These are phyloP conservation scores for Ophiostoma novo-ulmi DNA, from an alignment of 2,329 filamentous ascomycete species.

Conservation along the genomic window DNA sequence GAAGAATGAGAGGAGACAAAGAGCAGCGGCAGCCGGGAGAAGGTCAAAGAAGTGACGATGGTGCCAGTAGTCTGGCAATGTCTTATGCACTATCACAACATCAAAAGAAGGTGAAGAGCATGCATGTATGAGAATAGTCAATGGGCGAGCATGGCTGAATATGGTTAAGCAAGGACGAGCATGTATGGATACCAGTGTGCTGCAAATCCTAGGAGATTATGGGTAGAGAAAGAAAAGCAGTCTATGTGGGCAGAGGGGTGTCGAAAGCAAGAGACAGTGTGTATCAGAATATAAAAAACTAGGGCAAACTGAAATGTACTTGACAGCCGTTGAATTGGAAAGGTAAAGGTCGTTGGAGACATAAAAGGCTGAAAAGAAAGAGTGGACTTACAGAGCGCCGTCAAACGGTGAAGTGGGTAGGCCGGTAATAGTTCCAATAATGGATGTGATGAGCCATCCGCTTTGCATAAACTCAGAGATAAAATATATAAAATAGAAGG, in stretches of 20 bases:
- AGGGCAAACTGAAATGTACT: neutral
- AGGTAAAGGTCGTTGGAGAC: neutral
- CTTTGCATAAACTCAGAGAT: neutral
- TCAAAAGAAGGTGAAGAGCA: neutral
- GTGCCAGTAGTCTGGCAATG: neutral
- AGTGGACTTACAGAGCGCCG: neutral
- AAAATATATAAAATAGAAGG: neutral
- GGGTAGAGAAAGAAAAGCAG: neutral
- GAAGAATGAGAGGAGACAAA: neutral
- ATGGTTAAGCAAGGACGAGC: no score
- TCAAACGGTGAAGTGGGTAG: neutral
- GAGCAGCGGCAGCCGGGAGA: neutral
- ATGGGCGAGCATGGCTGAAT: neutral
- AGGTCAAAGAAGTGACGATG: neutral
- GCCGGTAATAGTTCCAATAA: neutral
- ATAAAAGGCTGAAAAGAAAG: neutral
- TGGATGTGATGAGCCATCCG: neutral
- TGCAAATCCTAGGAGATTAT: neutral
- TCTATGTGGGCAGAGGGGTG: neutral
- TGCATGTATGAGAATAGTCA: neutral
- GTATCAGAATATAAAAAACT: neutral
- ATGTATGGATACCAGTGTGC: neutral
- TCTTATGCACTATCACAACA: neutral
- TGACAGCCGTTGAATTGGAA: neutral
- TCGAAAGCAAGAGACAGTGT: neutral